Base-by-base conservation (phyloP, 1,139 yeast species). In the Suhomyces guaymorum region DNA sequence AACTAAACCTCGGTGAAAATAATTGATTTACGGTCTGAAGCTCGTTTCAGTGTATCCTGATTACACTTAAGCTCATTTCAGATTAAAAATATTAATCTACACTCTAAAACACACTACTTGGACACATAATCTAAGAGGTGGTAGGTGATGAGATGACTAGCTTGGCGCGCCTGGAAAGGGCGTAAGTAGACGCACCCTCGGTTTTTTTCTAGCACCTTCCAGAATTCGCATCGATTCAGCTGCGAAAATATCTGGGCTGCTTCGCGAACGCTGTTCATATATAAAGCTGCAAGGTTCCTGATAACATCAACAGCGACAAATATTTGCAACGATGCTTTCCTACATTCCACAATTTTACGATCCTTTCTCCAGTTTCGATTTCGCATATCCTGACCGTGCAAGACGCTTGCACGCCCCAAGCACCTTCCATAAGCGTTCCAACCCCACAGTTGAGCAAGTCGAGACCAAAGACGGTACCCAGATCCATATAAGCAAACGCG, bases 391-490 rank as follows among this genome's bases (percentile, higher is more conserved):
- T 8, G 12, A 15, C 6, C 8, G 17, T 15, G 11, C 10, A n/a
- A 24, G 12, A 4, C 18, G 4, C n/a, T 7, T 7, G 5, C 11
- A 24, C 18, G n/a, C n/a, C n/a, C n/a, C n/a, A n/a, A n/a, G n/a
- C n/a, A n/a, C n/a, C n/a, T n/a, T n/a, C n/a, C n/a, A n/a, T n/a
- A n/a, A n/a, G n/a, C n/a, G n/a, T n/a, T n/a, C n/a, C n/a, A n/a
- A n/a, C 19, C 31, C 35, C 7, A 26, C 16, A n/a, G 31, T 43
- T 2, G 24, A 35, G 14, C 38, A 30, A 16, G 48, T 61, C 12
- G 73, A 67, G 41, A 48, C 59, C 14, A 67, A 62, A 27, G 61
- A 59, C 26, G 51, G 47, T 8, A 61, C 55, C 37, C 68, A 65
- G 42, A 60, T 68, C 26, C 71, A 66, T 36, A 55, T 69, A 24